Conservation (phyloP, 2,329 filamentous ascomycete species). For the Cladobotryum mycophilum region DNA sequence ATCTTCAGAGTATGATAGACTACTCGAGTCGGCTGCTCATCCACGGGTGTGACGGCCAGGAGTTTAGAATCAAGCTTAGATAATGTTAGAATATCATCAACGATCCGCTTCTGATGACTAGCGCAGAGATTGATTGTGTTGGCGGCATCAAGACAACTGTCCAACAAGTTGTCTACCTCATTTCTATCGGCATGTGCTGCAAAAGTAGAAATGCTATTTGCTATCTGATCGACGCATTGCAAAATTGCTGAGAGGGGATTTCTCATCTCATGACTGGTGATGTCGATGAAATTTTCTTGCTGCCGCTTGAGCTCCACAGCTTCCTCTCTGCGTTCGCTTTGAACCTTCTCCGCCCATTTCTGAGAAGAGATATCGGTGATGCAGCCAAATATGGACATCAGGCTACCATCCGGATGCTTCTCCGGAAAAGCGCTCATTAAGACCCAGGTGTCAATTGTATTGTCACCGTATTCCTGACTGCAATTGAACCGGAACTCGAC, state of each 20-base stretch:
- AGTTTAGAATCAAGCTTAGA: slow-evolving; percentile 67
- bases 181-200: slow-evolving; percentile 31
- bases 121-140: slow-evolving; percentile 76
- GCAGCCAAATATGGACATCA: slow-evolving; percentile 72
- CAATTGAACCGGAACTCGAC: slow-evolving; percentile 72
- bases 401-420: slow-evolving; percentile 52
- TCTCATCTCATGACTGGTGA: slow-evolving; percentile 69
- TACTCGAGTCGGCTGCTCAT: slow-evolving; percentile 61
- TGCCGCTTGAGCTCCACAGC: slow-evolving; percentile 73
- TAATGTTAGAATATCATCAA: slow-evolving; percentile 60
- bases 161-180: slow-evolving; percentile 43
- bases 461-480: slow-evolving; percentile 54
- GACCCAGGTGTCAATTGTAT: slow-evolving; percentile 65
- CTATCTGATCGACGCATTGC: slow-evolving; percentile 71
- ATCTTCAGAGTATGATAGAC: slow-evolving; percentile 67
- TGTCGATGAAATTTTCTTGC: slow-evolving; percentile 67
- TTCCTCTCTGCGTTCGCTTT: slow-evolving; percentile 71
- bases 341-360: slow-evolving; percentile 76
- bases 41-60: slow-evolving; percentile 62
- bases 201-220: slow-evolving; percentile 41
- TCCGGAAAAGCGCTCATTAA: slow-evolving; percentile 72
- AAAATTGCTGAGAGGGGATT: slow-evolving; percentile 70
- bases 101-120: slow-evolving; percentile 69
- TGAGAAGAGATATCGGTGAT: slow-evolving; percentile 82
- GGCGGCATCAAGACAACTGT: slow-evolving; percentile 63